These are phyloP conservation scores for Lodderomyces pseudojiufengensis DNA, from an alignment of 1,139 yeast species.

Conservation along the genomic window DNA sequence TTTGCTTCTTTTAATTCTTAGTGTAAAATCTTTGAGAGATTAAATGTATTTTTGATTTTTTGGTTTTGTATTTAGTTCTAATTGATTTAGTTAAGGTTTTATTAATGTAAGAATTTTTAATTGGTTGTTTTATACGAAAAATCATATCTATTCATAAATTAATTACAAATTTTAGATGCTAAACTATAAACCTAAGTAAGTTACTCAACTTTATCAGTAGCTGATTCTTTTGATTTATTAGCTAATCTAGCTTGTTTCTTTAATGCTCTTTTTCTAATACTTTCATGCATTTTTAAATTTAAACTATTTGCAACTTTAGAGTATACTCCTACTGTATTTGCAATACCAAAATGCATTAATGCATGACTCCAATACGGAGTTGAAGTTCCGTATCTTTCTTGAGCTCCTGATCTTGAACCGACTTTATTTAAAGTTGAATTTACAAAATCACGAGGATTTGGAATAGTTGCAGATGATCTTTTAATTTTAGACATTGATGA, in stretches of 20 bases:
- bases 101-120: too few relatives aligned
- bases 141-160: too few relatives aligned
- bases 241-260: constrained; percentile 56
- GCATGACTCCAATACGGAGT: constrained; percentile 98
- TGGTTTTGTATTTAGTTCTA: too few relatives aligned
- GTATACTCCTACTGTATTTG: constrained; percentile 76
- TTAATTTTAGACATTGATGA: constrained; percentile 94
- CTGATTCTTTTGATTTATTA: constrained; percentile 2
- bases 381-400: constrained; percentile 77
- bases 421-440: constrained; percentile 58
- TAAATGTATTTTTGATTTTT: too few relatives aligned
- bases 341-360: constrained; percentile 80
- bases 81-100: too few relatives aligned
- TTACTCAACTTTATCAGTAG: constrained; percentile 16
- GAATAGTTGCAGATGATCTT: constrained; percentile 70
- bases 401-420: constrained; percentile 91
- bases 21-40: too few relatives aligned
- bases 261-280: constrained; percentile 78
- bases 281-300: constrained; percentile 73
- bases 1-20: too few relatives aligned
- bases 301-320: constrained; percentile 64
- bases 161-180: too few relatives aligned
- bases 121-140: too few relatives aligned
- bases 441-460: constrained; percentile 80
- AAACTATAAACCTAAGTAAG: too few relatives aligned